These are phyloP conservation scores for Stentor coeruleus DNA, from an alignment of 73 alveolate species.

Conservation along the genomic window DNA sequence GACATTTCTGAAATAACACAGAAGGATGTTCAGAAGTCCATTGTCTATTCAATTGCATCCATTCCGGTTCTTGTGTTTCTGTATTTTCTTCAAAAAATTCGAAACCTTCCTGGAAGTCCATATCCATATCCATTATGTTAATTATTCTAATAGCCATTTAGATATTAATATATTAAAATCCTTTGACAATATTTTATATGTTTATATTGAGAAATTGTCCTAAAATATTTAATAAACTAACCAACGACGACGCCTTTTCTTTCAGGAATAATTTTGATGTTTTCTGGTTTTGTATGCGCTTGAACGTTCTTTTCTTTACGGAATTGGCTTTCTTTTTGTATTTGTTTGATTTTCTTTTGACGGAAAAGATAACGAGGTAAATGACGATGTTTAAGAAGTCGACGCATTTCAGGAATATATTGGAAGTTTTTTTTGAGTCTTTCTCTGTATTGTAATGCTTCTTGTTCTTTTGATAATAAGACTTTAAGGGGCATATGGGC, in stretches of 20 bases:
- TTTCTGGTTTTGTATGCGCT: slow-evolving; percentile 68
- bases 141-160: background rate
- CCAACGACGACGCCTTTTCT: slow-evolving; percentile 66
- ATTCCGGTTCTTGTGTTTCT: background rate
- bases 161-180: background rate
- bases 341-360: slow-evolving; percentile 68
- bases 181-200: too few relatives aligned
- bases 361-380: slow-evolving; percentile 86
- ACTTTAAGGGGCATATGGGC: slow-evolving; percentile 82
- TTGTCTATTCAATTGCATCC: background rate
- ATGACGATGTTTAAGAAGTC: slow-evolving; percentile 84
- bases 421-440: slow-evolving; percentile 86
- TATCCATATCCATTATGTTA: slow-evolving; percentile 8
- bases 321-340: slow-evolving; percentile 72
- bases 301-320: slow-evolving; percentile 77
- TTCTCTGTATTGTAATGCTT: slow-evolving; percentile 73
- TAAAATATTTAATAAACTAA: too few relatives aligned
- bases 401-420: slow-evolving; percentile 80
- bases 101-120: background rate
- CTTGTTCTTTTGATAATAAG: slow-evolving; percentile 82
- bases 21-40: slow-evolving; percentile 10
- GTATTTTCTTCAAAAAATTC: background rate
- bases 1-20: background rate
- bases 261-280: slow-evolving; percentile 66
- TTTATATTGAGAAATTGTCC: too few relatives aligned